Evolutionary conservation across 2,329 filamentous ascomycete genomes (phyloP).

Genomic region (Clarireedia paspali): DNA sequence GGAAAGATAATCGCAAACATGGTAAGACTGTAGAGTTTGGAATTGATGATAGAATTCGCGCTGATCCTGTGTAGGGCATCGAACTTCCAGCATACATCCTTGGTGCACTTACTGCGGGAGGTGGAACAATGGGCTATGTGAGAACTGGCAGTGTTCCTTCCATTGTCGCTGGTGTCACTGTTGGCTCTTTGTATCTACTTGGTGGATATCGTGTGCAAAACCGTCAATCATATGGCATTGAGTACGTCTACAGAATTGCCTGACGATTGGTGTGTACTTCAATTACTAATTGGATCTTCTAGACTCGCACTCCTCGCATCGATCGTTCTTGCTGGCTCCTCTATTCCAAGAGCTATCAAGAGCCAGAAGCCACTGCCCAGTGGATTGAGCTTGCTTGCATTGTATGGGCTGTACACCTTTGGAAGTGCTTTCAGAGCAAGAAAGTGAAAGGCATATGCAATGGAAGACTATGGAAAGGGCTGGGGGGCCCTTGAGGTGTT

Average conservation of each 20-base stretch:
- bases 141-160: conserved; percentile 82
- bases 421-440: conserved; percentile 52
- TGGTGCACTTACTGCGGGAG: conserved; percentile 73
- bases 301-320: conserved; percentile 76
- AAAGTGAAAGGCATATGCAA: conserved; percentile 28
- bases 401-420: conserved; percentile 73
- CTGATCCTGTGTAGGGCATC: conserved; percentile 29
- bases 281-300: not conserved
- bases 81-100: conserved; percentile 67
- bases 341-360: conserved; percentile 79
- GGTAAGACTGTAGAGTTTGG: conserved; percentile 12
- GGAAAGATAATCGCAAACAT: conserved; percentile 17
- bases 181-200: conserved; percentile 68
- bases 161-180: conserved; percentile 73
- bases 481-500: not conserved
- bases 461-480: not conserved
- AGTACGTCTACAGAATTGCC: conserved; percentile 31
- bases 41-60: not conserved
- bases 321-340: conserved; percentile 72
- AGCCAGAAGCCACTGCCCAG: conserved; percentile 77
- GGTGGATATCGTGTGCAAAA: conserved; percentile 75
- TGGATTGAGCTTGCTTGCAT: conserved; percentile 68
- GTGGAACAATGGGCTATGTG: conserved; percentile 80
- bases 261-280: not conserved
- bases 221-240: conserved; percentile 71